phyloP scores from a whole-genome alignment of 305 asterid species.

The Nicotiana rustica region DNA sequence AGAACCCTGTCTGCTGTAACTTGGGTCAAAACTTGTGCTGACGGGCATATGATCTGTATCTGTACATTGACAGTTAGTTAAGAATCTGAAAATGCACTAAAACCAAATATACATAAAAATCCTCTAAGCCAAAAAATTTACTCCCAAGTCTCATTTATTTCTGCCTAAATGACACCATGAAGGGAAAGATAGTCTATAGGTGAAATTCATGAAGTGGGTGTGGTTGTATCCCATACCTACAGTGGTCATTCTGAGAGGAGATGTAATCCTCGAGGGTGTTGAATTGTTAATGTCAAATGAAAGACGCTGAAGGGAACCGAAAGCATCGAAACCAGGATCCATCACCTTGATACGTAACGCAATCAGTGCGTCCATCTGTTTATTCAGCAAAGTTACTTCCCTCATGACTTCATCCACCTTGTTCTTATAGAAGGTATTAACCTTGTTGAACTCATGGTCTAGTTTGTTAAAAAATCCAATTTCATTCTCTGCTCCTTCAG shows the following conservation, averaged over 20 bases:
- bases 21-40: slow-evolving; percentile 42
- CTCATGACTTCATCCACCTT: slow-evolving; percentile 67
- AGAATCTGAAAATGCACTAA: slow-evolving; percentile 27
- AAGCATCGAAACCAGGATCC: slow-evolving; percentile 46
- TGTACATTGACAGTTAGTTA: background rate
- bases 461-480: slow-evolving; percentile 60
- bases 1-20: slow-evolving; percentile 40
- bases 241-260: slow-evolving; percentile 45
- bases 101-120: slow-evolving; percentile 17
- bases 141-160: background rate
- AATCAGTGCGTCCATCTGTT: slow-evolving; percentile 74
- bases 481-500: slow-evolving; percentile 65
- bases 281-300: slow-evolving; percentile 43
- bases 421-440: slow-evolving; percentile 66
- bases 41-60: slow-evolving; percentile 37
- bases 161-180: background rate
- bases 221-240: slow-evolving; percentile 49
- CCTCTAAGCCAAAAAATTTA: background rate
- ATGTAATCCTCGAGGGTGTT: slow-evolving; percentile 41
- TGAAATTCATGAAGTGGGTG: slow-evolving; percentile 34
- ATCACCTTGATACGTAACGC: slow-evolving; percentile 71
- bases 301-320: slow-evolving; percentile 39
- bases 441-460: slow-evolving; percentile 83
- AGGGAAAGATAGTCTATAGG: slow-evolving; percentile 24
- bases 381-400: slow-evolving; percentile 62